Evolutionary conservation across 768 basidiomycete species (phyloP).

Genomic region (Leucocoprinus sp.): DNA sequence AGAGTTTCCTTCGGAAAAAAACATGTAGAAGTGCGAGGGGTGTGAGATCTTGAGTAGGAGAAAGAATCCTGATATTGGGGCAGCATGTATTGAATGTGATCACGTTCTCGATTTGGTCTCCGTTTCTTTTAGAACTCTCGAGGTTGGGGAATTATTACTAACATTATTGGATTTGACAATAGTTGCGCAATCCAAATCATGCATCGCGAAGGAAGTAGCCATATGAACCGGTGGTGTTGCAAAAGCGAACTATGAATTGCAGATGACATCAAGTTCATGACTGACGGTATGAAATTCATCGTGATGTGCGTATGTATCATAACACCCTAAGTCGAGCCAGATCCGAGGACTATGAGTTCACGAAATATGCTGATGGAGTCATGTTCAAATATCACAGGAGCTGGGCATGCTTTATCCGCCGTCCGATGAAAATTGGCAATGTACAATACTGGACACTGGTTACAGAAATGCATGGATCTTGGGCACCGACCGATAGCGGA

Average conservation of each 20-base stretch:
- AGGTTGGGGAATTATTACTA: conserved; percentile 62
- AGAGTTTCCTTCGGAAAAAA: conserved; percentile 42
- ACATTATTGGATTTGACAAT: conserved; percentile 59
- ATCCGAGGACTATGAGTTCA: conserved; percentile 77
- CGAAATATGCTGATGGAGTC: conserved; percentile 56
- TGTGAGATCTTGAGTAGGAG: conserved; percentile 57
- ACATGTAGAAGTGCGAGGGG: conserved; percentile 49
- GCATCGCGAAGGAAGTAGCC: conserved; percentile 75
- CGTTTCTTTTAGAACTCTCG: conserved; percentile 43
- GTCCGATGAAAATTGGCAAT: background rate
- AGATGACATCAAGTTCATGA: conserved; percentile 3
- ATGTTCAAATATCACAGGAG: conserved; percentile 24
- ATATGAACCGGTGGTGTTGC: conserved; percentile 50
- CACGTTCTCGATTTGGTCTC: conserved; percentile 37
- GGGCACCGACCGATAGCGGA: conserved; percentile 1
- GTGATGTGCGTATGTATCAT: no score
- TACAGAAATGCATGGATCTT: conserved; percentile 4
- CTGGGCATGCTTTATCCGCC: background rate
- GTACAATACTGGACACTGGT: background rate
- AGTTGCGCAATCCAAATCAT: conserved; percentile 55
- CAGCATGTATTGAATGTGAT: conserved; percentile 83
- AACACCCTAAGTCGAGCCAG: conserved; percentile 53
- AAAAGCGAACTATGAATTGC: conserved; percentile 48
- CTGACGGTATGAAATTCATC: conserved; percentile 53
- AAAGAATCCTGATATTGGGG: conserved; percentile 60